Evolutionary conservation across 495 filamentous ascomycete genomes (phyloP), one percentile per base, ranked within the genome.

Genomic region (Aspergillus sparsus): DNA sequence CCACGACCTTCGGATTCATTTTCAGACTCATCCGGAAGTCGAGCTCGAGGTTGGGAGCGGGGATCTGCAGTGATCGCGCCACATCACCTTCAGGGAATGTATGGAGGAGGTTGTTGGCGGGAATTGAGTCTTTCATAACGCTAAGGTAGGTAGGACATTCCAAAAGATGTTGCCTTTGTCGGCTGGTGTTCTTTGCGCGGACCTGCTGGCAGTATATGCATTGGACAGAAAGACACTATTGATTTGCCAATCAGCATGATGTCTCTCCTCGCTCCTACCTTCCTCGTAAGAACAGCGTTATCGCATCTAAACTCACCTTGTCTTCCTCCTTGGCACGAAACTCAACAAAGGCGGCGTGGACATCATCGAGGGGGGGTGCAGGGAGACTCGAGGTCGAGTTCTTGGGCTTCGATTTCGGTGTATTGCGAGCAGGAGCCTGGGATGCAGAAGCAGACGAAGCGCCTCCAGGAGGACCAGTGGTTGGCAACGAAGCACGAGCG

Each of bases 21-120:
- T 82, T 79, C 52, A 87, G 80, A 68, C 80, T 83, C 78, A 87
- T 83, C 56, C 84, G 82, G 68, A 87, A 87, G 62, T 87, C 83
- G 47, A 85, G 72, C 61, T 85, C 81, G 11, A 86, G 74, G 13
- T 73, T 72, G 0, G 84, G 84, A n/a, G 77, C 78, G 15, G 81
- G 81, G 37, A 83, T 80, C 58, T 82, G 80, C 37, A 81, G 69
- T 13, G 78, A 80, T 13, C 80, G 79, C 18, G 78, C 77, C 18
- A 81, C 77, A 55, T 81, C 76, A 53, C 80, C 80, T 60, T 83
- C 81, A 57, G 80, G 79, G 70, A 82, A 81, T 57, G 80, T 82
- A 66, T 83, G 80, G 7, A 82, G 74, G 61, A 83, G 71, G 55
- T 82, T 82, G 58, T 83, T 83, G 49, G 81, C 81, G n/a, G 81